phyloP scores from a whole-genome alignment of 768 basidiomycete species.

The Naganishia vaughanmartiniae region DNA sequence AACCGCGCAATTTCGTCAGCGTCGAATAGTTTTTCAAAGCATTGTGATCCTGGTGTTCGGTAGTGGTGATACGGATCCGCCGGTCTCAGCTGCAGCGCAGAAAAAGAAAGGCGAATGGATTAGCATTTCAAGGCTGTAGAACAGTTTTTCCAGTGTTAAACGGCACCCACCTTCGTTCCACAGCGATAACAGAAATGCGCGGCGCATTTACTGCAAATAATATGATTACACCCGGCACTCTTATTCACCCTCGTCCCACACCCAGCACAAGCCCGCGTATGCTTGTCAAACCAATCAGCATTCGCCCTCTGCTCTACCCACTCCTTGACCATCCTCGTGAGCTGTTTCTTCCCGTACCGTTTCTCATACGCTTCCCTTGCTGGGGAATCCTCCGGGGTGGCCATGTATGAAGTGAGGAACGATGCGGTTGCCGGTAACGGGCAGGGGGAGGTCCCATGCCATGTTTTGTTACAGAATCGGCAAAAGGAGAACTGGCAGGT shows the following conservation, averaged over 20 bases:
- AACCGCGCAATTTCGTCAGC: constrained; percentile 46
- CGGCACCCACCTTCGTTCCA: constrained; percentile 59
- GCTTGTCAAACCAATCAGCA: constrained; percentile 66
- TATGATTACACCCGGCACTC: constrained; percentile 72
- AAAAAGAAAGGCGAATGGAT: not conserved
- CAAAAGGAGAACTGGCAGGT: constrained; percentile 77
- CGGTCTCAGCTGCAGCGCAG: constrained; percentile 36
- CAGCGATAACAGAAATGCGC: constrained; percentile 82
- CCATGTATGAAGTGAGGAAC: constrained; percentile 67
- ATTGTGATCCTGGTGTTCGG: constrained; percentile 38
- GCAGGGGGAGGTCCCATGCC: constrained; percentile 80
- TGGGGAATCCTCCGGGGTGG: constrained; percentile 58
- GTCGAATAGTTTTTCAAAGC: constrained; percentile 50
- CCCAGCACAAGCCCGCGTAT: constrained; percentile 66
- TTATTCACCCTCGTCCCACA: constrained; percentile 66
- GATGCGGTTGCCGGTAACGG: constrained; percentile 66
- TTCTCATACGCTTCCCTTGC: constrained; percentile 61
- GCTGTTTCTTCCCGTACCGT: constrained; percentile 63
- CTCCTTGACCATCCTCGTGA: constrained; percentile 62
- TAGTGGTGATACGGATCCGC: constrained; percentile 49
- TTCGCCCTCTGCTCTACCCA: constrained; percentile 75
- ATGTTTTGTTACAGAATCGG: constrained; percentile 74
- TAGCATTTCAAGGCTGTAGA: too few species aligned
- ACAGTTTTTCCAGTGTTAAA: too few species aligned
- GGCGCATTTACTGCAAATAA: constrained; percentile 67